Base-by-base conservation (phyloP, 441 rosid genomes). In the Erodium texanum region DNA sequence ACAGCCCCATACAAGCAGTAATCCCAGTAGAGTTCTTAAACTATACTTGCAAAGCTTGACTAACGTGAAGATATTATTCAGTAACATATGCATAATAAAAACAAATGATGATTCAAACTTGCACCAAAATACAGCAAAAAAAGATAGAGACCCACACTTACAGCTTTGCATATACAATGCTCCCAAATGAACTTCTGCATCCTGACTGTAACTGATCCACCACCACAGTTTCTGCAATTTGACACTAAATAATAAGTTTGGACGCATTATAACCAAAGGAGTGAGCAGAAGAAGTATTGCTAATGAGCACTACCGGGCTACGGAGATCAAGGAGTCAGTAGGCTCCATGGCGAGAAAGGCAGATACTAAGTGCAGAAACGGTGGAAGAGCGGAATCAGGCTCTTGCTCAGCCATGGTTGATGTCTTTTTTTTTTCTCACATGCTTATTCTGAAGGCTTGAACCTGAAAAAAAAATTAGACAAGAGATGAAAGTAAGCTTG, bases 291-390 rank as follows among this genome's bases (percentile, higher is more conserved):
- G 36, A 32, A 32, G 22, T 16, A 18, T 9, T 15, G n/a, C n/a
- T 9, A 48, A 62, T 1, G 11, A 15, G 69, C 11, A 14, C 23
- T 73, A 90, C 98, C 86, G 86, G 6, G 93, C 85, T 0, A 84
- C 65, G 18, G 81, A 36, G 74, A 86, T 66, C 23, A 93, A 70
- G n/a, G 79, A 71, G 34, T 80, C 82, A 3, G 85, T 50, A 24
- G 86, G 83, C 70, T 90, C 96, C 91, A 87, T 82, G 68, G 97
- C 87, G 64, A 88, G 89, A 73, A 85, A 84, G 59, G 92, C 96
- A 3, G 96, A 86, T 64, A 85, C 70, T 7, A 82, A 77, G 74
- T 81, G 81, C 68, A 90, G 86, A 23, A 74, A 74, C n/a, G 80
- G 85, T 2, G 83, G 76, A 12, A 67, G 72, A 4, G 19, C 36